Conservation (phyloP, 495 filamentous ascomycete genomes). For the Thermothielavioides terrestris region DNA sequence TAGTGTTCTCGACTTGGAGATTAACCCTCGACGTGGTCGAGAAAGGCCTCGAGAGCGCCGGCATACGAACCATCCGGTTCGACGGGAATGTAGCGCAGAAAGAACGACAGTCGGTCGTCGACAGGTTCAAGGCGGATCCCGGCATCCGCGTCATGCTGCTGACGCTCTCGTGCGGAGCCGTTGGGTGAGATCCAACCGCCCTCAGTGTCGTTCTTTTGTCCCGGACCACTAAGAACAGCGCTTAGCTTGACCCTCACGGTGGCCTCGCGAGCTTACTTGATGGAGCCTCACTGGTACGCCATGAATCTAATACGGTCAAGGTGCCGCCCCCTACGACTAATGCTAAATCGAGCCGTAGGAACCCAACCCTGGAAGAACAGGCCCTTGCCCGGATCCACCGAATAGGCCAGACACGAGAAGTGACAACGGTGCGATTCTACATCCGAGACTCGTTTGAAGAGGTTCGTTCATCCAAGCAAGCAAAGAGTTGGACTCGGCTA, state of each 20-base stretch:
- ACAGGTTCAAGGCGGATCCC: slow-evolving; percentile 25
- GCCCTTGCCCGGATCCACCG: slow-evolving; percentile 32
- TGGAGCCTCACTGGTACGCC: slow-evolving; percentile 32
- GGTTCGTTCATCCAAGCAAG: slow-evolving; percentile 6
- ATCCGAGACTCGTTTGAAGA: slow-evolving; percentile 33
- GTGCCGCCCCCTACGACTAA: background rate
- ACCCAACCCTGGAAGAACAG: slow-evolving; percentile 37
- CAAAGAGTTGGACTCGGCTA: background rate
- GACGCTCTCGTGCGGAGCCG: slow-evolving; percentile 36
- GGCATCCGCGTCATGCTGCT: slow-evolving; percentile 27
- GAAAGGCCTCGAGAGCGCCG: slow-evolving; percentile 23
- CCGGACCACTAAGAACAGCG: background rate
- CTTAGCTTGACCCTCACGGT: slow-evolving; percentile 29
- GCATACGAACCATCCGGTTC: slow-evolving; percentile 28
- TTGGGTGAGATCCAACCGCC: slow-evolving; percentile 22
- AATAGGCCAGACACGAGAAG: slow-evolving; percentile 31
- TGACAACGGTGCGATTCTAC: slow-evolving; percentile 31
- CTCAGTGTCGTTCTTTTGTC: background rate
- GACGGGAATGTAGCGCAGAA: slow-evolving; percentile 37
- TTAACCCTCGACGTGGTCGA: slow-evolving; percentile 36
- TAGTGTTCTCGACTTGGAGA: slow-evolving; percentile 42
- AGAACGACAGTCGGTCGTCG: slow-evolving; percentile 26
- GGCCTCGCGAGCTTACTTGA: slow-evolving; percentile 34
- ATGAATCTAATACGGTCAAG: background rate
- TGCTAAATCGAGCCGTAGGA: slow-evolving; percentile 16